These are phyloP conservation scores for Russula virescens DNA, from an alignment of 768 basidiomycete genomes.

Conservation along the genomic window DNA sequence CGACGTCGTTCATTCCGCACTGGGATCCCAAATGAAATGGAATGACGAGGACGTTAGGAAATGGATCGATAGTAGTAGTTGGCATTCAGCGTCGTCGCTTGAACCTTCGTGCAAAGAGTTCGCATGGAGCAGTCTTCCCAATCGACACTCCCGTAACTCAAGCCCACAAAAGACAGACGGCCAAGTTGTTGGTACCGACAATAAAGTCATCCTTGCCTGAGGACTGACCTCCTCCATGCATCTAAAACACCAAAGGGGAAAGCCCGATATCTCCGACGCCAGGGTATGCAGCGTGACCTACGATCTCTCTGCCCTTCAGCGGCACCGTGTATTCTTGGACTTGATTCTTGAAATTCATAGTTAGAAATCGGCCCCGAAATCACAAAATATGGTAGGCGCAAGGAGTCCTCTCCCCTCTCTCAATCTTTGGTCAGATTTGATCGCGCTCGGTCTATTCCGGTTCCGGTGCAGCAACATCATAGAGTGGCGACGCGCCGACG, in stretches of 20 bases:
- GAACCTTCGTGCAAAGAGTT: constrained; percentile 14
- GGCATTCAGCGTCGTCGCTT: constrained; percentile 17
- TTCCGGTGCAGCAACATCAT: background rate
- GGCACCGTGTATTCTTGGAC: constrained; percentile 10
- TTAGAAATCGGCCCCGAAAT: background rate
- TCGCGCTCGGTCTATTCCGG: background rate
- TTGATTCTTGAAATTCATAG: constrained; percentile 4
- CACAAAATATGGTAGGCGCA: too few relatives aligned
- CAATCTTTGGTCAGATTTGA: too few relatives aligned
- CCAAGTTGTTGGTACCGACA: background rate
- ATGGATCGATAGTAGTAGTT: constrained; percentile 22
- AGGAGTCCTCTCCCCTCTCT: too few relatives aligned
- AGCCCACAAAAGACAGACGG: background rate
- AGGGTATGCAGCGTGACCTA: background rate
- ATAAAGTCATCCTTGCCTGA: background rate
- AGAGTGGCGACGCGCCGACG: background rate
- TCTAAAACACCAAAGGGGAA: background rate
- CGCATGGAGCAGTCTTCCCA: constrained; percentile 22
- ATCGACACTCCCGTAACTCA: constrained; percentile 21
- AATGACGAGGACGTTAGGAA: background rate
- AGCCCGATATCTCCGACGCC: background rate
- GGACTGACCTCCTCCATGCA: constrained; percentile 8
- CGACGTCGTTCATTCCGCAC: background rate
- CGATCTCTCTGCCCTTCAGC: constrained; percentile 6
- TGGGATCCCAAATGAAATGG: background rate